Base-by-base conservation (phyloP, 768 basidiomycete genomes). In the Trametes villosa region DNA sequence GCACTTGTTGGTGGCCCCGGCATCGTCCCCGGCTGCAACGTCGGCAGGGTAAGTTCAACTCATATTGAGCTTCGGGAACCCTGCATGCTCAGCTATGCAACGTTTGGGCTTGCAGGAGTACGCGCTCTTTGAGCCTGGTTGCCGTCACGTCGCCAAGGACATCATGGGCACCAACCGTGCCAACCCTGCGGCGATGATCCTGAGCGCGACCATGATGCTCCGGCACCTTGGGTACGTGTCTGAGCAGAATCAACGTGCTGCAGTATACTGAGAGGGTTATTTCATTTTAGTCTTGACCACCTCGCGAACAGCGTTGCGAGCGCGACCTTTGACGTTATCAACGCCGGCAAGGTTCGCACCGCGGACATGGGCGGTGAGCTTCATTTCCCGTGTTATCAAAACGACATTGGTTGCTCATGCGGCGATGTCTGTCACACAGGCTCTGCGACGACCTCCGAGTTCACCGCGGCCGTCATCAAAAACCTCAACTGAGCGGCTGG, bases 91-190 rank as follows among this genome's bases (percentile, higher is more conserved):
- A 70, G 34, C 65, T 66, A n/a, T 63, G 40, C 26, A 29, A 22
- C 5, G 30, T 34, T 31, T 38, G 13, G 13, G 36, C 33, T 20
- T 58, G 33, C 62, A 92, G 88, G 97, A 98, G 76, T 98, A 94
- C 73, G 97, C 97, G 26, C 83, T 99, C 54, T 99, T 99, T 74
- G 97, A 99, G 76, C 97, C 97, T 33, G 97, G 97, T 71, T 98
- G 97, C 78, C 88, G 96, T 76, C 93, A 94, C 72, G 92, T 94
- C 67, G 92, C 93, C 52, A 88, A 89, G 69, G 95, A 97, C 69
- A 94, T 98, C 77, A 98, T 96, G 89, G 94, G 94, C 66, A 93
- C 91, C 62, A 92, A 94, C 81, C 87, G 89, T 64, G 94, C 94
- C 63, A 99, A 99, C 80, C 97, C 97, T 15, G 91, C 96, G 46